Evolutionary conservation across 2,329 filamentous ascomycete species (phyloP).

Genomic region (Stachybotrys elegans): DNA sequence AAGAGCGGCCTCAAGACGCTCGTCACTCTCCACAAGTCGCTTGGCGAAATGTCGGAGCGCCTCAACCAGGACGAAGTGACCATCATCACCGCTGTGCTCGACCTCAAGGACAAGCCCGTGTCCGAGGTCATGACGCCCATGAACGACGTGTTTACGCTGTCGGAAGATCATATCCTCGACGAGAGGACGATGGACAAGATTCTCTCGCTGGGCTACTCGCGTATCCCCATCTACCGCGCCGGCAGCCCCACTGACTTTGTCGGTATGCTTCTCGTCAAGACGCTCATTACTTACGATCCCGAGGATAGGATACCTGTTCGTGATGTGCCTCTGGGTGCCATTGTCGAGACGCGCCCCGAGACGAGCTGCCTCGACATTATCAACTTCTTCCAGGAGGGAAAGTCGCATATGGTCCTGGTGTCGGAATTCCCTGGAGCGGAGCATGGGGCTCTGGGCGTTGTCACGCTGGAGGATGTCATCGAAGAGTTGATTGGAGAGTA

Average conservation of each 20-base stretch:
- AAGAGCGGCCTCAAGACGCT: conserved; percentile 96
- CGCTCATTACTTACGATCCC: conserved; percentile 96
- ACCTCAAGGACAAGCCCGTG: conserved; percentile 93
- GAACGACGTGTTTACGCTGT: conserved; percentile 94
- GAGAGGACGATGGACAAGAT: conserved; percentile 94
- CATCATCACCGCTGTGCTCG: conserved; percentile 94
- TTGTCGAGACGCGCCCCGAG: conserved; percentile 90
- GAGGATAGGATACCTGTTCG: conserved; percentile 83
- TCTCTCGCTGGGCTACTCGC: conserved; percentile 86
- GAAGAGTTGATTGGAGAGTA: conserved; percentile 97
- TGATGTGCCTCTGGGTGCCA: conserved; percentile 87
- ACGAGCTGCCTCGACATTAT: conserved; percentile 98
- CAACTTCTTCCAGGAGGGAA: conserved; percentile 99
- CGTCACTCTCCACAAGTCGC: conserved; percentile 87
- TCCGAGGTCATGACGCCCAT: conserved; percentile 98
- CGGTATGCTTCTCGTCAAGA: conserved; percentile 97
- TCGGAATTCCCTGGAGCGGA: conserved; percentile 88
- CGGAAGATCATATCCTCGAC: conserved; percentile 88
- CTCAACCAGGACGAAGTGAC: conserved; percentile 97
- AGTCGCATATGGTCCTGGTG: conserved; percentile 97
- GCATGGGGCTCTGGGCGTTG: conserved; percentile 83
- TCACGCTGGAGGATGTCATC: conserved; percentile 96
- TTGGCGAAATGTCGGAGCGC: conserved; percentile 81
- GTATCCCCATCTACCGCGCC: conserved; percentile 88
- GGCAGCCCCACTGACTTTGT: conserved; percentile 85